Percentiles rank a stretch among this genome's conserved stretches.
phyloP scores from a whole-genome alignment of 2,329 filamentous ascomycete genomes.

The Penicillium crustosum region DNA sequence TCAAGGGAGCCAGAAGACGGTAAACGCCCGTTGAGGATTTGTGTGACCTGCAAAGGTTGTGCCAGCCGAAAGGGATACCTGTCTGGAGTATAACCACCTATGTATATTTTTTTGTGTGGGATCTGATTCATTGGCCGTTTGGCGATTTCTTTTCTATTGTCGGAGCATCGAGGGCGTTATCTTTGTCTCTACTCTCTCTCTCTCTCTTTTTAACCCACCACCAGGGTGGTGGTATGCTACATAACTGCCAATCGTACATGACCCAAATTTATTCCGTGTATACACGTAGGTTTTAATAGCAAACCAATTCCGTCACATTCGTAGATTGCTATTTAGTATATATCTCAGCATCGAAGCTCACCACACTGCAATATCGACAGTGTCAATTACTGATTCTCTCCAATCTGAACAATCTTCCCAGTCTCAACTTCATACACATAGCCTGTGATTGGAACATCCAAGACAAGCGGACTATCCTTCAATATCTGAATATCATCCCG shows the following conservation, averaged over 20 bases:
- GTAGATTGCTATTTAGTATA: not conserved
- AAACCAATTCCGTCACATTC: not conserved
- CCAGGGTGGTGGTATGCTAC: not conserved
- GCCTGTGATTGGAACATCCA: slow-evolving; percentile 64
- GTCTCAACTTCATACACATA: slow-evolving; percentile 79
- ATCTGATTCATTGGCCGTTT: slow-evolving; percentile 10
- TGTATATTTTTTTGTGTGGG: slow-evolving; percentile 10
- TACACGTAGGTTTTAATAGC: not conserved
- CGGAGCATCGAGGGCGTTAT: slow-evolving; percentile 20
- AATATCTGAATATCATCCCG: slow-evolving; percentile 65
- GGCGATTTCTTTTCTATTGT: slow-evolving; percentile 9
- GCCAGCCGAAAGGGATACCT: slow-evolving; percentile 11
- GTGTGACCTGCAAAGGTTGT: slow-evolving; percentile 20
- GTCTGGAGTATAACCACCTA: slow-evolving; percentile 9
- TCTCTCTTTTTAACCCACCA: not conserved
- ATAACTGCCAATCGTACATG: not conserved
- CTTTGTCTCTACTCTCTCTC: slow-evolving; percentile 6
- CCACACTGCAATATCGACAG: not conserved
- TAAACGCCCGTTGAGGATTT: slow-evolving; percentile 28
- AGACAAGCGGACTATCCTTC: slow-evolving; percentile 58
- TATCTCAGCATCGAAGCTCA: not conserved
- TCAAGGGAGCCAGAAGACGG: slow-evolving; percentile 70
- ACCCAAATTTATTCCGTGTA: not conserved
- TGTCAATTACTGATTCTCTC: not conserved
- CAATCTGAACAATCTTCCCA: slow-evolving; percentile 58